A percentile compares a stretch with the other conserved stretches of the same genome.
phyloP scores from a whole-genome alignment of 2,329 filamentous ascomycete species.

The Xylaria sp. region DNA sequence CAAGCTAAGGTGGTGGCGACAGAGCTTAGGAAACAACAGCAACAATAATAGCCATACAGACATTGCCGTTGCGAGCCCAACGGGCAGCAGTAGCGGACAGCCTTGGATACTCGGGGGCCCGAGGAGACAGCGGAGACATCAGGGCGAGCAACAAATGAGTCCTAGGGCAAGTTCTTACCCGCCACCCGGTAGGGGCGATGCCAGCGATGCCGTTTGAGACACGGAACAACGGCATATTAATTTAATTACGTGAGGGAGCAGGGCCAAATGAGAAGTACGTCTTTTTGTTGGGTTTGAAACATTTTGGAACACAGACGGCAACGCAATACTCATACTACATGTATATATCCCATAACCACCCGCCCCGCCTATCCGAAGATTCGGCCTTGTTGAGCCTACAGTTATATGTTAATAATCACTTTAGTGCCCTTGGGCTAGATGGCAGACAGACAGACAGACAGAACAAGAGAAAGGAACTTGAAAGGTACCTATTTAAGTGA shows the following conservation, averaged over 20 bases:
- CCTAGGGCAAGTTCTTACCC: conserved; percentile 17
- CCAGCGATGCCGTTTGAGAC: conserved; percentile 38
- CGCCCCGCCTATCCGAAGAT: not conserved
- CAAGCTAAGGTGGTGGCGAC: conserved; percentile 61
- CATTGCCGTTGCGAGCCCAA: conserved; percentile 32
- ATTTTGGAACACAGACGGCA: not conserved
- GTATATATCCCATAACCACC: not conserved
- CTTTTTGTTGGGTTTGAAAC: not conserved
- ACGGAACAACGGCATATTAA: not conserved
- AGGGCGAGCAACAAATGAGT: conserved; percentile 20
- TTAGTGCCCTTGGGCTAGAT: not conserved
- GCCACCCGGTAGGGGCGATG: conserved; percentile 18
- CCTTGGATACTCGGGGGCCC: conserved; percentile 28
- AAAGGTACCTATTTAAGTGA: not conserved
- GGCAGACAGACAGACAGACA: not conserved
- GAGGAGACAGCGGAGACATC: conserved; percentile 1
- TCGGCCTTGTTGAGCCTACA: not conserved
- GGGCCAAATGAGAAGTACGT: conserved; percentile 4
- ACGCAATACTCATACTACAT: not conserved
- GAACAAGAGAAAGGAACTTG: not conserved
- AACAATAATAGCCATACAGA: conserved; percentile 25
- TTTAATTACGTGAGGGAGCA: not conserved
- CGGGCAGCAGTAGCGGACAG: conserved; percentile 27
- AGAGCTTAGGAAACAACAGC: conserved; percentile 21
- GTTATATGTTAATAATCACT: no score